Conservation (phyloP, 768 basidiomycete species). For the Tricholoma matsutake region DNA sequence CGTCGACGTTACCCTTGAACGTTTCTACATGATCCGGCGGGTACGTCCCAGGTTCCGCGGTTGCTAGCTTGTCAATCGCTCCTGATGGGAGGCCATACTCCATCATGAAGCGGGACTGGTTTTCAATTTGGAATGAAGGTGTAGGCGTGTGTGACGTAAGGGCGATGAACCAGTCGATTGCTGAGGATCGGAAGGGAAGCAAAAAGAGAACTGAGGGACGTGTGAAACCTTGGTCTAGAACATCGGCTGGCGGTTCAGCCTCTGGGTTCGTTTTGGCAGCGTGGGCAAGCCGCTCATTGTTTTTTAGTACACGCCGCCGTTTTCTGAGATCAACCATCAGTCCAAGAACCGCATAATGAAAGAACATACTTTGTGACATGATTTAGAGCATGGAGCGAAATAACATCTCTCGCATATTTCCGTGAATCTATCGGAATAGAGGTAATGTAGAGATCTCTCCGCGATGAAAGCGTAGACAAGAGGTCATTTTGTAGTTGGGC, state of each 20-base stretch:
- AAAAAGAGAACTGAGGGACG: constrained; percentile 92
- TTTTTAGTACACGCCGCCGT: constrained; percentile 84
- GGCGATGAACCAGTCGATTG: constrained; percentile 77
- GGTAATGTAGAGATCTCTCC: constrained; percentile 77
- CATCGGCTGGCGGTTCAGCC: constrained; percentile 60
- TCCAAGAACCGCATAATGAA: background rate
- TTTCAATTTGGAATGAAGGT: constrained; percentile 80
- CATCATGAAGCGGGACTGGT: constrained; percentile 72
- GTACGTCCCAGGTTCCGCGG: constrained; percentile 72
- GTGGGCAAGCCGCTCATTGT: constrained; percentile 87
- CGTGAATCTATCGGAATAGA: constrained; percentile 64
- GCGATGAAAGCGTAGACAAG: constrained; percentile 59
- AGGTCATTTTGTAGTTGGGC: constrained; percentile 62
- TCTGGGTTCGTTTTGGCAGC: constrained; percentile 55
- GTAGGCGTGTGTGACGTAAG: constrained; percentile 74
- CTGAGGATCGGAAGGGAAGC: constrained; percentile 90
- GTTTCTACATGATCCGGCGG: constrained; percentile 88
- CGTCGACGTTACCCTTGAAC: constrained; percentile 96
- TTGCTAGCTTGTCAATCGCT: constrained; percentile 74
- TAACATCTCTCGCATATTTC: constrained; percentile 59
- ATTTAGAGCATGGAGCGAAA: constrained; percentile 79
- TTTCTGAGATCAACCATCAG: constrained; percentile 54
- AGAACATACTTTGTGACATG: constrained; percentile 79
- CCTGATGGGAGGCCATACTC: constrained; percentile 85
- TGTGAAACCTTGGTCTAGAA: constrained; percentile 97